Evolutionary conservation across 225 moss, liverwort and hornwort genomes (phyloP).

Genomic region (Asterella californica): DNA sequence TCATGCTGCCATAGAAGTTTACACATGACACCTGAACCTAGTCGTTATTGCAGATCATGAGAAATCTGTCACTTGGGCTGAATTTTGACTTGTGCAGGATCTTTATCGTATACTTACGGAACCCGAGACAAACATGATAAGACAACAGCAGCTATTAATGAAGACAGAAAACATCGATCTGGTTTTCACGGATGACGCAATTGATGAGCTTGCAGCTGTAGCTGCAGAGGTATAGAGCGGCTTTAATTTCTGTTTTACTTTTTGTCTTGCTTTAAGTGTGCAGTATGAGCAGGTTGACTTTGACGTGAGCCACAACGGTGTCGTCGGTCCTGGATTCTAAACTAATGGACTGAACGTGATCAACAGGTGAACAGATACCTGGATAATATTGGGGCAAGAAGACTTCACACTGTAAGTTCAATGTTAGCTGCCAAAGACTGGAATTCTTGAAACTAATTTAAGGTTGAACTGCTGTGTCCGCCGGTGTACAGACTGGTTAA

Average conservation of each 20-base stretch:
- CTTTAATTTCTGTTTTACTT: background rate
- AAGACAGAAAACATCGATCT: slow-evolving; percentile 81
- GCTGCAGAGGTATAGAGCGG: slow-evolving; percentile 68
- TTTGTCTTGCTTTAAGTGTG: background rate
- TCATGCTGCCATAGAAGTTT: background rate
- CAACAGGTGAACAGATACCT: slow-evolving; percentile 76
- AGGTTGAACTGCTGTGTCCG: too few species aligned
- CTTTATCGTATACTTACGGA: slow-evolving; percentile 88
- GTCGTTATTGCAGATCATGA: background rate
- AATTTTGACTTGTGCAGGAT: slow-evolving; percentile 49
- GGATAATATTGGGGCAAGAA: slow-evolving; percentile 81
- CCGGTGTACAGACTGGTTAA: too few species aligned
- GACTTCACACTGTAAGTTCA: slow-evolving; percentile 62
- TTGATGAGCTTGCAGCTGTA: slow-evolving; percentile 74
- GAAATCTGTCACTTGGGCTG: background rate
- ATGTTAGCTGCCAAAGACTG: too few species aligned
- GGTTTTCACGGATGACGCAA: slow-evolving; percentile 79
- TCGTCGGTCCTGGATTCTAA: background rate
- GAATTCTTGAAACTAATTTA: too few species aligned
- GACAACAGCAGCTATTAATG: slow-evolving; percentile 87
- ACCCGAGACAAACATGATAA: slow-evolving; percentile 92
- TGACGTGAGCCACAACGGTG: background rate
- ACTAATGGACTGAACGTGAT: background rate
- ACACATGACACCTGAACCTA: background rate
- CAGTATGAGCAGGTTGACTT: background rate